phyloP scores from a whole-genome alignment of 495 filamentous ascomycete species.

The Neurospora sp. region DNA sequence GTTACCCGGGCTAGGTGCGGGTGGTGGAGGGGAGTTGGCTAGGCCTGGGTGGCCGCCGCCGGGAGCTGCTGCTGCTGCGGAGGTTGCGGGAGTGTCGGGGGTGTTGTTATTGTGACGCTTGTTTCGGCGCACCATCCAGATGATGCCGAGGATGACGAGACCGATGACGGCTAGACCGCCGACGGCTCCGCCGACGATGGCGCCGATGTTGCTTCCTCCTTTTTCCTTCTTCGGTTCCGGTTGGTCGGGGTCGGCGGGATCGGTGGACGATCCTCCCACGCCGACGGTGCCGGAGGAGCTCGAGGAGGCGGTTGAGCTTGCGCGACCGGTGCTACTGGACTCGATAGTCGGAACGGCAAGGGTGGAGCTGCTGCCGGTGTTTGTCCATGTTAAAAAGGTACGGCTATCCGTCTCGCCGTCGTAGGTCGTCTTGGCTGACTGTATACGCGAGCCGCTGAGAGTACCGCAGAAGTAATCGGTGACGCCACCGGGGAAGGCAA shows the following conservation, averaged over 20 bases:
- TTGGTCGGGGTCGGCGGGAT: not conserved
- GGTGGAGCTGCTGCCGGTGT: not conserved
- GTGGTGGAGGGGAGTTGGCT: not conserved
- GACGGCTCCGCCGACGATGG: conserved; percentile 40
- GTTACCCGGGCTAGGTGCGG: not conserved
- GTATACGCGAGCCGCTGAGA: conserved; percentile 13
- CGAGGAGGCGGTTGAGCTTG: conserved; percentile 1
- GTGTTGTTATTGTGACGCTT: conserved; percentile 13
- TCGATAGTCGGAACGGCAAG: conserved; percentile 1
- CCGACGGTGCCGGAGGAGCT: not conserved
- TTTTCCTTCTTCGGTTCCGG: not conserved
- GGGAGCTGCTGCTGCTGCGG: not conserved
- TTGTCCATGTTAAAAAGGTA: conserved; percentile 6
- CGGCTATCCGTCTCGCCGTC: conserved; percentile 22
- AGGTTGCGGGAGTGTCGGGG: not conserved
- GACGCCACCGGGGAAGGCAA: conserved; percentile 23
- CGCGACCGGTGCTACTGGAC: not conserved
- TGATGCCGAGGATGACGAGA: conserved; percentile 28
- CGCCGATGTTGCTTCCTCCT: conserved; percentile 26
- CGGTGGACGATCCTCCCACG: not conserved
- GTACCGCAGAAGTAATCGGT: conserved; percentile 32
- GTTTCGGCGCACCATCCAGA: conserved; percentile 27
- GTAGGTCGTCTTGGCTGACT: conserved; percentile 27
- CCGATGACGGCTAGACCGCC: conserved; percentile 37
- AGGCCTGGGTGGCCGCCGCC: not conserved